A percentile compares a stretch with the other conserved stretches of the same genome.
These are phyloP conservation scores for Pseudotulostoma volvatum DNA, from an alignment of 495 filamentous ascomycete species.

Conservation along the genomic window DNA sequence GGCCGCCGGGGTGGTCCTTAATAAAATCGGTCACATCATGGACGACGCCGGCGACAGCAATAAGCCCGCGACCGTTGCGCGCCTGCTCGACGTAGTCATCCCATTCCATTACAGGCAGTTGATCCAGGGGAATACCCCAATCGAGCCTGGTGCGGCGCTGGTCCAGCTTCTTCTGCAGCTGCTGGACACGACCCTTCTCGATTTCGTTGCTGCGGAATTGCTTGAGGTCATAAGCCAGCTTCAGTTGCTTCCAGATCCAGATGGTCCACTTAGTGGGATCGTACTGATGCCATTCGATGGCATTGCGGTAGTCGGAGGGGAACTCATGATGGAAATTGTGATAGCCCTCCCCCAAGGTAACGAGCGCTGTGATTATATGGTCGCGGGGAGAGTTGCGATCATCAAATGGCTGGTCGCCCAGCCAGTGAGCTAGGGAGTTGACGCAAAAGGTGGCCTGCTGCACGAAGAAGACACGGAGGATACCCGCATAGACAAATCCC, in stretches of 20 bases:
- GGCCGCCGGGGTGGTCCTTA: slow-evolving; percentile 92
- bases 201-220: slow-evolving; percentile 97
- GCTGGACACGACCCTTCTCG: slow-evolving; percentile 95
- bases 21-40: slow-evolving; percentile 93
- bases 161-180: slow-evolving; percentile 97
- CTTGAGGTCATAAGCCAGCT: slow-evolving; percentile 90
- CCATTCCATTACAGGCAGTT: slow-evolving; percentile 91
- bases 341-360: slow-evolving; percentile 95
- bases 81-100: slow-evolving; percentile 83
- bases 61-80: slow-evolving; percentile 71
- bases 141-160: slow-evolving; percentile 82
- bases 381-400: slow-evolving; percentile 97
- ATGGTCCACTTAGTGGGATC: slow-evolving; percentile 98
- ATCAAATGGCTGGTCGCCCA: slow-evolving; percentile 97
- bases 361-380: slow-evolving; percentile 86
- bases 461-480: slow-evolving; percentile 94
- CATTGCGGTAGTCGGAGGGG: slow-evolving; percentile 96
- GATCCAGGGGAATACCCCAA: slow-evolving; percentile 90
- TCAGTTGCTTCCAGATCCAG: slow-evolving; percentile 84
- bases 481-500: slow-evolving; percentile 88
- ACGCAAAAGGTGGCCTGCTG: slow-evolving; percentile 99
- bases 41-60: slow-evolving; percentile 85
- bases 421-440: slow-evolving; percentile 97
- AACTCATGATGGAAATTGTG: slow-evolving; percentile 99
- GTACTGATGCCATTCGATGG: slow-evolving; percentile 95